Percentiles rank a stretch among this genome's conserved stretches.
Evolutionary conservation across 257 asterid species (phyloP).

Genomic region (Fraxinus pennsylvanica): DNA sequence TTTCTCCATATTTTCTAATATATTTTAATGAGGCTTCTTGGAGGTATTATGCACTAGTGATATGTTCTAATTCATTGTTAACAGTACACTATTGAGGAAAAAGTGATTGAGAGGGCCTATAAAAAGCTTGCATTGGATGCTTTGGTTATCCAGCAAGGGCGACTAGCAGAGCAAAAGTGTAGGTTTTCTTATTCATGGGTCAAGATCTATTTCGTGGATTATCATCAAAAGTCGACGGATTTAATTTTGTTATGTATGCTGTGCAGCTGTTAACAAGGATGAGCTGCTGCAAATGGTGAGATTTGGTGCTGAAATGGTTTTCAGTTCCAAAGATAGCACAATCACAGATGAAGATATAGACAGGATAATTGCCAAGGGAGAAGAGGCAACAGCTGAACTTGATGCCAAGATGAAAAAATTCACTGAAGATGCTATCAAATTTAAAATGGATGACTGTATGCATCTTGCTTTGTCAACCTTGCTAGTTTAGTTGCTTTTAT

Average conservation of each 20-base stretch:
- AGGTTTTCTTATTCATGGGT: constrained; percentile 31
- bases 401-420: constrained; percentile 99
- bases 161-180: constrained; percentile 95
- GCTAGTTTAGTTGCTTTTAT: constrained; percentile 4
- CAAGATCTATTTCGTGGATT: constrained; percentile 12
- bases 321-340: constrained; percentile 99
- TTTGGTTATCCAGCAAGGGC: constrained; percentile 97
- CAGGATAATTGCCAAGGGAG: constrained; percentile 98
- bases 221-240: constrained; percentile 12
- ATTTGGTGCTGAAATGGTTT: constrained; percentile 99
- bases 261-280: constrained; percentile 94
- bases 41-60: constrained; percentile 20
- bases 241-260: constrained; percentile 15
- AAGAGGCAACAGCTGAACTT: constrained; percentile 98
- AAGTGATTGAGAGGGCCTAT: constrained; percentile 98
- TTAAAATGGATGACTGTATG: constrained; percentile 98
- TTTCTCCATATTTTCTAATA: constrained; percentile 14
- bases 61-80: constrained; percentile 26
- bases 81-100: constrained; percentile 96
- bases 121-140: constrained; percentile 99
- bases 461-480: constrained; percentile 22
- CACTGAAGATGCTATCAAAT: constrained; percentile 98
- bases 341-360: constrained; percentile 99
- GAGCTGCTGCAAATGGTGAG: constrained; percentile 98
- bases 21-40: constrained; percentile 7